A percentile compares a stretch with the other conserved stretches of the same genome.
Evolutionary conservation across 1,284 basidiomycete species (phyloP).

Genomic region (Pholiota adiposa): DNA sequence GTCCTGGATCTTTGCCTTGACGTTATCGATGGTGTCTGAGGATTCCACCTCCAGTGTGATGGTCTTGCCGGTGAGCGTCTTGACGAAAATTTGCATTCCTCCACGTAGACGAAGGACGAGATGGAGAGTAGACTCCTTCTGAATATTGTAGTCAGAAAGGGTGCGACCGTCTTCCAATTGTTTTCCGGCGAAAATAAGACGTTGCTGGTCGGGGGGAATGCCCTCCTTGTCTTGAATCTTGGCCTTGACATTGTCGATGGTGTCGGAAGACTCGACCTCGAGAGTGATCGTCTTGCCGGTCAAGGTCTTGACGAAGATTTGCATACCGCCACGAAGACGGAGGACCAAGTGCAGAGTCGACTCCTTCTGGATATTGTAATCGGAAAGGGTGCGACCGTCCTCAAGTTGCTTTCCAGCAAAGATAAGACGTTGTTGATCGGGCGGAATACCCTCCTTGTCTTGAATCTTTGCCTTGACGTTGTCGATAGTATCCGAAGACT

Average conservation of each 20-base stretch:
- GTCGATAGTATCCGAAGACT: conserved; percentile 45
- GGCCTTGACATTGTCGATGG: conserved; percentile 86
- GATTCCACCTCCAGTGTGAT: conserved; percentile 94
- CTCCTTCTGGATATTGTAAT: conserved; percentile 45
- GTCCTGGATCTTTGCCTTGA: too few relatives aligned
- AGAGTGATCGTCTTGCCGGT: conserved; percentile 96
- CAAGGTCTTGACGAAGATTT: conserved; percentile 88
- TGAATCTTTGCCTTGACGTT: conserved; percentile 69
- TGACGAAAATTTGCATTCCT: conserved; percentile 90
- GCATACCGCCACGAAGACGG: conserved; percentile 91
- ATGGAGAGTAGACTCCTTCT: conserved; percentile 83
- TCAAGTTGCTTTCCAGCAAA: conserved; percentile 44
- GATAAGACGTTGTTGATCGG: conserved; percentile 43
- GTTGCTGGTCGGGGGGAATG: conserved; percentile 61
- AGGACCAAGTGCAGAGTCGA: conserved; percentile 52
- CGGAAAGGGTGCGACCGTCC: conserved; percentile 40
- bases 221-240: conserved; percentile 80
- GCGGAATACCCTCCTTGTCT: conserved; percentile 67
- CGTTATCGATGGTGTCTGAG: too few relatives aligned
- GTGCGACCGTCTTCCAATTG: conserved; percentile 85
- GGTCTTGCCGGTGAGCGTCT: conserved; percentile 89
- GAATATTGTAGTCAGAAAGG: conserved; percentile 84
- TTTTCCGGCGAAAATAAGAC: conserved; percentile 89
- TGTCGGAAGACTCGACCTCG: conserved; percentile 89
- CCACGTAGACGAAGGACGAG: conserved; percentile 86